A percentile compares a stretch with the other conserved stretches of the same genome.
Conservation (phyloP, 306 rosid genomes). For the Prunus dulcis region DNA sequence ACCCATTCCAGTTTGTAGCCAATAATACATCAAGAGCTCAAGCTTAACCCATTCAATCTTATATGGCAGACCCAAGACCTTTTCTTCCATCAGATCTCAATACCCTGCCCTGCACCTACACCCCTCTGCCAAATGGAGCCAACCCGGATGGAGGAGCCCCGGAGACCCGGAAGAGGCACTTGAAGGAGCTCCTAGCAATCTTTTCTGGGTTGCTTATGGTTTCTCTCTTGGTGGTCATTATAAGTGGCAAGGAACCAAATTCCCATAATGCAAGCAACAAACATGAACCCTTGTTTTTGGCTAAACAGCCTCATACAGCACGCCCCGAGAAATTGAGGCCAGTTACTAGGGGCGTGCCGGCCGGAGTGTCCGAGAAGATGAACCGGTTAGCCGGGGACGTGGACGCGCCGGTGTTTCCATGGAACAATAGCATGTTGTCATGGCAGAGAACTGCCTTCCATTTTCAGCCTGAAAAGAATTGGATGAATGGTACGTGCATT, state of each 20-base stretch:
- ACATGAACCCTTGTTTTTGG: not conserved
- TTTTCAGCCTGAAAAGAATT: conserved; percentile 84
- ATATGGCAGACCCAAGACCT: conserved; percentile 30
- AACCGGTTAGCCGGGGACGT: conserved; percentile 19
- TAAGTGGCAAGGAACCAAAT: conserved; percentile 6
- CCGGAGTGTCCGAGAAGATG: conserved; percentile 73
- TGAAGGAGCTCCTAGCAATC: conserved; percentile 25
- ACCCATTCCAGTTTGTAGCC: not conserved
- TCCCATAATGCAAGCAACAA: not conserved
- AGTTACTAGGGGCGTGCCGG: conserved; percentile 54
- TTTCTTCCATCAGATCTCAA: conserved; percentile 14
- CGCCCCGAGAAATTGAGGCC: conserved; percentile 4
- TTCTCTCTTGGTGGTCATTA: conserved; percentile 31
- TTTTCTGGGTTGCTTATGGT: conserved; percentile 41
- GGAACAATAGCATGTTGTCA: conserved; percentile 71
- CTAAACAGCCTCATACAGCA: not conserved
- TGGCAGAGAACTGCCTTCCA: conserved; percentile 94
- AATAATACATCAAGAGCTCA: not conserved
- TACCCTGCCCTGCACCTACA: conserved; percentile 35
- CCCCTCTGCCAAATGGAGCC: conserved; percentile 34
- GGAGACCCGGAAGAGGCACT: conserved; percentile 6
- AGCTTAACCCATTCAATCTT: not conserved
- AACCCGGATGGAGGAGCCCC: not conserved
- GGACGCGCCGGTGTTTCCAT: conserved; percentile 37
- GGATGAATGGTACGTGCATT: conserved; percentile 76